Percentiles rank a stretch among this genome's conserved stretches.
These are phyloP conservation scores for Torulaspora indica DNA, from an alignment of 805 yeast species.

Conservation along the genomic window DNA sequence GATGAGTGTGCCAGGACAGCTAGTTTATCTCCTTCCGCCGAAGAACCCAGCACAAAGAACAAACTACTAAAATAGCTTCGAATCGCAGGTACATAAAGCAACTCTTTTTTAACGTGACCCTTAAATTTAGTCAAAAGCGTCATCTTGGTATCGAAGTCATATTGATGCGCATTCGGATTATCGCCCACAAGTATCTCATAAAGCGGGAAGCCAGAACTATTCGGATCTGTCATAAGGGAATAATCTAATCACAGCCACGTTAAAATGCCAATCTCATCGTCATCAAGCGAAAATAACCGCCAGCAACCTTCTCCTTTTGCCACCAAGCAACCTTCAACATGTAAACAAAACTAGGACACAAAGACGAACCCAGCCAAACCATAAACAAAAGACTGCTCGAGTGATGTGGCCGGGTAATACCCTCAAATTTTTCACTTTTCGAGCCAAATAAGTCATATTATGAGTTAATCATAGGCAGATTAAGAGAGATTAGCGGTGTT, in stretches of 20 bases:
- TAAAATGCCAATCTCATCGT: not conserved
- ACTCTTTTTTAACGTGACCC: slow-evolving; percentile 37
- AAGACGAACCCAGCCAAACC: not conserved
- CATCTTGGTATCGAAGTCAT: slow-evolving; percentile 18
- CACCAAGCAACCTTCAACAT: slow-evolving; percentile 1
- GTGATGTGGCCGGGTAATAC: slow-evolving; percentile 1
- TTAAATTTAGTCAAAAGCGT: slow-evolving; percentile 27
- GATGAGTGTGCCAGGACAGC: slow-evolving; percentile 39
- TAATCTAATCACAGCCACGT: not conserved
- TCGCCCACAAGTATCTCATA: slow-evolving; percentile 11
- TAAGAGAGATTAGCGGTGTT: not conserved
- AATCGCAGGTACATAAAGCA: slow-evolving; percentile 25
- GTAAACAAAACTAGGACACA: slow-evolving; percentile 5
- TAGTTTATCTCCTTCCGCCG: slow-evolving; percentile 8
- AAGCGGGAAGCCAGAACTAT: slow-evolving; percentile 10
- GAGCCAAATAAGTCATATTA: not conserved
- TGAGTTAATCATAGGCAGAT: slow-evolving; percentile 1
- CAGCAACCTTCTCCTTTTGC: not conserved
- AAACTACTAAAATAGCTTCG: slow-evolving; percentile 28
- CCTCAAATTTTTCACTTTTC: not conserved
- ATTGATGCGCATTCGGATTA: not conserved
- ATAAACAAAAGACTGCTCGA: no score
- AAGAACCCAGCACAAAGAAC: slow-evolving; percentile 12
- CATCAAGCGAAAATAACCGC: not conserved
- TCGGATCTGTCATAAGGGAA: slow-evolving; percentile 10